phyloP scores from a whole-genome alignment of 148 eudicot species.

The Amaranthus cruentus region DNA sequence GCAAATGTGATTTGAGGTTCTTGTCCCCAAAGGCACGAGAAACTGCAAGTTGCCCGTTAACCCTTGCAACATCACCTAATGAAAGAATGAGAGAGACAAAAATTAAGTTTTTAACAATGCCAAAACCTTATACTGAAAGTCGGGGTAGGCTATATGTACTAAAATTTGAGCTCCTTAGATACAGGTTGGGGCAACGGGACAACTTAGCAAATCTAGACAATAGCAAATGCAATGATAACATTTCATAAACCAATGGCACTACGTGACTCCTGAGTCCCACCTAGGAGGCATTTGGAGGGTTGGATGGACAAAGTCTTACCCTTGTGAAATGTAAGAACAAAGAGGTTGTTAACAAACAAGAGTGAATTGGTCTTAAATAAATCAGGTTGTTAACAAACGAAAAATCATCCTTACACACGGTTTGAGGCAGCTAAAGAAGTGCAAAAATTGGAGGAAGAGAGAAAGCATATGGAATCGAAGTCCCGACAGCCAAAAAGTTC shows the following conservation, averaged over 20 bases:
- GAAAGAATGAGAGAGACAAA: slow-evolving; percentile 8
- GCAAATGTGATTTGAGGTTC: slow-evolving; percentile 60
- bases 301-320: no score
- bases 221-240: background rate
- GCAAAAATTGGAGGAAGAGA: background rate
- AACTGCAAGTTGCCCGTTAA: slow-evolving; percentile 79
- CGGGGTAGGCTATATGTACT: no score
- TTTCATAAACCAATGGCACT: background rate
- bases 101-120: slow-evolving; percentile 1
- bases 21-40: slow-evolving; percentile 83
- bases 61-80: slow-evolving; percentile 75
- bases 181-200: no score
- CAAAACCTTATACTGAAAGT: no score
- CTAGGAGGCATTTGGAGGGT: no score
- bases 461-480: background rate
- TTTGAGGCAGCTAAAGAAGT: no score
- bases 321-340: no score
- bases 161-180: no score
- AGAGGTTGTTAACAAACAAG: no score
- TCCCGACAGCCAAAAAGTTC: background rate
- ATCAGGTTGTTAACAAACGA: no score
- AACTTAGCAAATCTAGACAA: background rate
- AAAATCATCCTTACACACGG: no score
- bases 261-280: background rate
- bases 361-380: no score